Percentiles rank a stretch among this genome's conserved stretches.
phyloP scores from a whole-genome alignment of 768 basidiomycete species.

The Suillus cothurnatus region DNA sequence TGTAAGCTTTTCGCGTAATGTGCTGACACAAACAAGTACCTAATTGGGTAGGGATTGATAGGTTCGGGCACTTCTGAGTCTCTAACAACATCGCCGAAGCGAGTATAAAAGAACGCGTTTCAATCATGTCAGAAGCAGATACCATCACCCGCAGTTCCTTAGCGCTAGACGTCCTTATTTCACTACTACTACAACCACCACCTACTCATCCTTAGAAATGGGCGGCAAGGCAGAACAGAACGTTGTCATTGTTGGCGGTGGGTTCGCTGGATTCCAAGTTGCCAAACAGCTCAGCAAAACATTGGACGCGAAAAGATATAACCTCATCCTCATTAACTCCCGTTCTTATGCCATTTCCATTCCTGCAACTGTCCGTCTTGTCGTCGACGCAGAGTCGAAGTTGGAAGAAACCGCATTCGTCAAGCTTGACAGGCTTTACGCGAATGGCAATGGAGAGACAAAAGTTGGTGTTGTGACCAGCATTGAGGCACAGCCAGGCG shows the following conservation, averaged over 20 bases:
- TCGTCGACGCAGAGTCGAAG: slow-evolving; percentile 37
- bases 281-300: slow-evolving; percentile 51
- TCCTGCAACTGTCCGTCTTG: slow-evolving; percentile 54
- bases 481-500: slow-evolving; percentile 37
- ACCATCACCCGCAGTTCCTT: background rate
- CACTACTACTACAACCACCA: background rate
- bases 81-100: slow-evolving; percentile 5
- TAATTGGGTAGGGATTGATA: too few relatives aligned
- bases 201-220: slow-evolving; percentile 9
- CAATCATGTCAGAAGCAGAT: background rate
- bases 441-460: slow-evolving; percentile 45
- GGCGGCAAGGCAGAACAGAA: slow-evolving; percentile 26
- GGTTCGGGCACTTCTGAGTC: background rate
- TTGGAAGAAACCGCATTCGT: slow-evolving; percentile 50
- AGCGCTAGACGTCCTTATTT: background rate
- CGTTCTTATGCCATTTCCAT: slow-evolving; percentile 53
- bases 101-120: background rate
- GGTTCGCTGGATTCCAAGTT: slow-evolving; percentile 45
- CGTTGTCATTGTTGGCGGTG: slow-evolving; percentile 62
- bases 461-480: slow-evolving; percentile 39
- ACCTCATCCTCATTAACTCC: slow-evolving; percentile 55
- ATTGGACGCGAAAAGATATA: slow-evolving; percentile 49
- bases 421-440: slow-evolving; percentile 52
- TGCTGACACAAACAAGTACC: too few relatives aligned
- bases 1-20: slow-evolving; percentile 7